Conservation (phyloP, 495 filamentous ascomycete genomes). For the Elasticomyces elasticus region DNA sequence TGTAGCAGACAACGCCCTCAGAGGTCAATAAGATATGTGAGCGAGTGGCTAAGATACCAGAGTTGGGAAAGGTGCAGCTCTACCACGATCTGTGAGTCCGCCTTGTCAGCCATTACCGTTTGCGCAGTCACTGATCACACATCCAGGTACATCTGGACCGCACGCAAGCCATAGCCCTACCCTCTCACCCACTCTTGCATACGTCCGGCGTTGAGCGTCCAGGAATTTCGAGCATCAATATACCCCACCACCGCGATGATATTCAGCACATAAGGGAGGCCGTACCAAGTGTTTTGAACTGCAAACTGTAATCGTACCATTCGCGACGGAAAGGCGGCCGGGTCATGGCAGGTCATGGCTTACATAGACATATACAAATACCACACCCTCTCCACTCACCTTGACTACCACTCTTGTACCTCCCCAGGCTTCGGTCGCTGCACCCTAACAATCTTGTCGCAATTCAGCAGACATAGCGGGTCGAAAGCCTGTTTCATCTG, state of each 20-base stretch:
- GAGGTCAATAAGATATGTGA: not conserved
- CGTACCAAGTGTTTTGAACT: too few species aligned
- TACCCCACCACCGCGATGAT: not conserved
- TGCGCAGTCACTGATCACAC: not conserved
- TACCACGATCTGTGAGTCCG: conserved; percentile 4
- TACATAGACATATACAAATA: not conserved
- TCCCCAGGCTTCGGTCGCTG: conserved; percentile 31
- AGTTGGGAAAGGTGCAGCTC: not conserved
- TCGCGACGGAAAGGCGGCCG: too few species aligned
- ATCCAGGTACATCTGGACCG: not conserved
- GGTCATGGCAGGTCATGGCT: not conserved
- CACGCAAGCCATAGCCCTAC: not conserved
- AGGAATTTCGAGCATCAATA: too few species aligned
- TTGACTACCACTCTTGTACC: conserved; percentile 31
- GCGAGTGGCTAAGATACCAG: not conserved
- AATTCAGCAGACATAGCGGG: conserved; percentile 67
- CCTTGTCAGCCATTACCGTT: not conserved
- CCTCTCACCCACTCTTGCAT: too few species aligned
- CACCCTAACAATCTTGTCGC: conserved; percentile 64
- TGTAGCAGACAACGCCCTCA: too few species aligned
- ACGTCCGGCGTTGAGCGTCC: too few species aligned
- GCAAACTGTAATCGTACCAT: not conserved
- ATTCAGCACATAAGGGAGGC: too few species aligned
- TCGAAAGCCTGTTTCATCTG: conserved; percentile 66
- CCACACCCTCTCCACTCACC: not conserved